Evolutionary conservation across 2,329 filamentous ascomycete genomes (phyloP).

Genomic region (Aspergillus aculeatus): DNA sequence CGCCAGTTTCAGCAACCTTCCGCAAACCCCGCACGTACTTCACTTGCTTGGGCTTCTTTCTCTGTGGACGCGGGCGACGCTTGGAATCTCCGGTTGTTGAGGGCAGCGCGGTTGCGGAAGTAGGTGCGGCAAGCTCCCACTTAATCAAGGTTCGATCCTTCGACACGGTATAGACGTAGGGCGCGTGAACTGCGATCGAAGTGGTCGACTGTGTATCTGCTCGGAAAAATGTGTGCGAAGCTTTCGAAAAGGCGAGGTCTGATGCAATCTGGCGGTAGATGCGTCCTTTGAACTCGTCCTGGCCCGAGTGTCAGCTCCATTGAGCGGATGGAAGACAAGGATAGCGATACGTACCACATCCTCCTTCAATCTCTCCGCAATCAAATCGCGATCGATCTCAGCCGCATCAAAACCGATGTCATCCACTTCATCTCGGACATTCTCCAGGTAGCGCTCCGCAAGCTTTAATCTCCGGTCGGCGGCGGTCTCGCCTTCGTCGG

Average conservation of each 20-base stretch:
- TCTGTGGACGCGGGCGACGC: slow-evolving; percentile 53
- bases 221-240: slow-evolving; percentile 70
- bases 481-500: slow-evolving; percentile 76
- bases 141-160: slow-evolving; percentile 85
- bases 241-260: slow-evolving; percentile 67
- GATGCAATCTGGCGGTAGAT: slow-evolving; percentile 78
- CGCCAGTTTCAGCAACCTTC: slow-evolving; percentile 38
- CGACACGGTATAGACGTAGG: slow-evolving; percentile 82
- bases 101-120: slow-evolving; percentile 24
- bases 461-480: slow-evolving; percentile 83
- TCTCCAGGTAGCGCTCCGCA: slow-evolving; percentile 89
- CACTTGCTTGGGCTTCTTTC: slow-evolving; percentile 46
- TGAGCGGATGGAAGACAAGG: neutral
- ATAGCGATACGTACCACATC: slow-evolving; percentile 62
- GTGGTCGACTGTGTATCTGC: slow-evolving; percentile 77
- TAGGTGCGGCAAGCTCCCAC: slow-evolving; percentile 70
- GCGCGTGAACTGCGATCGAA: slow-evolving; percentile 72
- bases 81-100: slow-evolving; percentile 61
- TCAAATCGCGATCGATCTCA: slow-evolving; percentile 87
- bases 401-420: slow-evolving; percentile 88
- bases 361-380: slow-evolving; percentile 85
- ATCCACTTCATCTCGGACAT: slow-evolving; percentile 79
- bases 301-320: slow-evolving; percentile 17
- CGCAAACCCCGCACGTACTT: slow-evolving; percentile 51
- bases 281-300: slow-evolving; percentile 82